Evolutionary conservation across 495 filamentous ascomycete species (phyloP).

Genomic region (Penicillium nucicola): DNA sequence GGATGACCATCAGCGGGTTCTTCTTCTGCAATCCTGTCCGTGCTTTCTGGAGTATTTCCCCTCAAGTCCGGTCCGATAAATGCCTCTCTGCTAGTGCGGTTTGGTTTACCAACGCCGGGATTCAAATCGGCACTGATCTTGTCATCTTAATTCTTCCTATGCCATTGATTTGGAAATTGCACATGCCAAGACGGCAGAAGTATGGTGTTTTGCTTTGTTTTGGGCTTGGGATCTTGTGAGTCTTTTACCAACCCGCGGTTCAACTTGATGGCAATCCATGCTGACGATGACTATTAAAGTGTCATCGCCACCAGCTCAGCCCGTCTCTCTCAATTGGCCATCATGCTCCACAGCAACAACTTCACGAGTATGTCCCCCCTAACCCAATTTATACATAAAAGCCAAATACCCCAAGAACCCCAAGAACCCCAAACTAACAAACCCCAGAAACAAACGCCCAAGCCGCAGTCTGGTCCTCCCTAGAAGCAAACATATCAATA

Average conservation of each 20-base stretch:
- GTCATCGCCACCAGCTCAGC: constrained; percentile 35
- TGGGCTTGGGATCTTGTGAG: constrained; percentile 48
- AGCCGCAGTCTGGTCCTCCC: constrained; percentile 67
- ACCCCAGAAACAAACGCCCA: constrained; percentile 39
- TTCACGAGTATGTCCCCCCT: constrained; percentile 27
- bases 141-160: constrained; percentile 48
- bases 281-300: constrained; percentile 14
- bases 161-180: constrained; percentile 34
- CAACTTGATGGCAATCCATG: too few relatives aligned
- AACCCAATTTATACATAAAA: too few relatives aligned
- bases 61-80: not conserved
- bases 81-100: constrained; percentile 35
- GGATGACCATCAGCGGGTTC: constrained; percentile 36
- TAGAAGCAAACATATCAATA: constrained; percentile 80
- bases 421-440: not conserved
- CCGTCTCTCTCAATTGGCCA: constrained; percentile 24
- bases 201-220: constrained; percentile 41
- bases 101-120: constrained; percentile 39
- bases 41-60: constrained; percentile 23
- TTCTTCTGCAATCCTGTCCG: constrained; percentile 37
- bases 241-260: too few relatives aligned
- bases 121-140: constrained; percentile 48
- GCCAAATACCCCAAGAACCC: not conserved
- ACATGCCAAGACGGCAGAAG: constrained; percentile 40
- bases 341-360: constrained; percentile 13